Percentiles rank a stretch among this genome's conserved stretches.
Evolutionary conservation across 805 yeast genomes (phyloP).

Genomic region (Yarrowia osloensis): DNA sequence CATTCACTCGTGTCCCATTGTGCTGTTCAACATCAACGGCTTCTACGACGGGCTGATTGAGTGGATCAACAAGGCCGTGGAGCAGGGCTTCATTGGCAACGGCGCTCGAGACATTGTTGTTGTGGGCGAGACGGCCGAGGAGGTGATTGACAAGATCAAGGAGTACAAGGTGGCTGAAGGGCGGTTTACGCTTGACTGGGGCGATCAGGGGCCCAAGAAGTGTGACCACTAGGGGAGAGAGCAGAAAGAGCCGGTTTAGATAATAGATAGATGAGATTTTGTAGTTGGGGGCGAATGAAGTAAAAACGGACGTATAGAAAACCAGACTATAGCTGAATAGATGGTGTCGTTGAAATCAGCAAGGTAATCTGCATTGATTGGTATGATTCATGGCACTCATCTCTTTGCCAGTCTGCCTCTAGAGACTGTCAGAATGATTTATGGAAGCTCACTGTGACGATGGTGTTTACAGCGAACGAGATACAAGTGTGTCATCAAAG

Average conservation of each 20-base stretch:
- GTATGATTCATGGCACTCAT: too few species aligned
- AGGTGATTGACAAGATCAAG: slow-evolving; percentile 63
- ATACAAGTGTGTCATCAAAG: too few species aligned
- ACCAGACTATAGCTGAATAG: too few species aligned
- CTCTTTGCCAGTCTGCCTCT: too few species aligned
- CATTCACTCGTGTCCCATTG: slow-evolving; percentile 79
- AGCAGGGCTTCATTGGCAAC: slow-evolving; percentile 65
- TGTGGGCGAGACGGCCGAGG: slow-evolving; percentile 68
- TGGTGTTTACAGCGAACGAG: too few species aligned
- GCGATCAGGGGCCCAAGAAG: slow-evolving; percentile 33
- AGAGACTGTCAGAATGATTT: too few species aligned
- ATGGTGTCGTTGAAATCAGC: too few species aligned
- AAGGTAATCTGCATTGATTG: too few species aligned
- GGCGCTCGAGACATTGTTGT: slow-evolving; percentile 68
- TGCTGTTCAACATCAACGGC: slow-evolving; percentile 75
- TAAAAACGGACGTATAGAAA: too few species aligned
- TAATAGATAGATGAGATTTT: neutral
- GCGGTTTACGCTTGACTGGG: slow-evolving; percentile 73
- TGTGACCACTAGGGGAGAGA: slow-evolving; percentile 9
- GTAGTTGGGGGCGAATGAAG: too few species aligned
- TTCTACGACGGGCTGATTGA: slow-evolving; percentile 70
- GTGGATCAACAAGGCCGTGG: slow-evolving; percentile 62
- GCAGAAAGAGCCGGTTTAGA: neutral
- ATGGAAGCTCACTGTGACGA: too few species aligned
- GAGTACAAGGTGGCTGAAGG: slow-evolving; percentile 69